A percentile compares a stretch with the other conserved stretches of the same genome.
phyloP scores from a whole-genome alignment of 495 filamentous ascomycete genomes.

The Pseudevernia furfuracea region DNA sequence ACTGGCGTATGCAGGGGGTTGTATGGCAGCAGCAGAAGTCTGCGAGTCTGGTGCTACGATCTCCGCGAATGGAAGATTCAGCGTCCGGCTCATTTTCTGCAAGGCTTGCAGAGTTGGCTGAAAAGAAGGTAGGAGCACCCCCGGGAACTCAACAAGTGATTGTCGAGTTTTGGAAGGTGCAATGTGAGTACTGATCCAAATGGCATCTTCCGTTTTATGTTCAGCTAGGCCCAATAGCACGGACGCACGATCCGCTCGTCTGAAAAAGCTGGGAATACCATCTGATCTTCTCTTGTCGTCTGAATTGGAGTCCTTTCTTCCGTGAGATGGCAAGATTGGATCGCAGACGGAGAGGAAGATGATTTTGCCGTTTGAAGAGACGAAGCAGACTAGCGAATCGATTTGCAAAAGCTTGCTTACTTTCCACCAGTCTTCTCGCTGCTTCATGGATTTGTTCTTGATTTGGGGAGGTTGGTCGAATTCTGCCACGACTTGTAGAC shows the following conservation, averaged over 20 bases:
- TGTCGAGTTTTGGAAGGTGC: slow-evolving; percentile 17
- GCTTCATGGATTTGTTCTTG: slow-evolving; percentile 23
- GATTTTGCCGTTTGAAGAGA: slow-evolving; percentile 37
- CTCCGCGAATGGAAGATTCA: slow-evolving; percentile 53
- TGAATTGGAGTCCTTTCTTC: too few species aligned
- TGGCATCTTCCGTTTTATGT: slow-evolving; percentile 26
- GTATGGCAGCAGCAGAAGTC: slow-evolving; percentile 27
- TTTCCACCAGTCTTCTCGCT: slow-evolving; percentile 54
- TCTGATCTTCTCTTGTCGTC: slow-evolving; percentile 11
- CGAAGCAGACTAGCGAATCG: slow-evolving; percentile 53
- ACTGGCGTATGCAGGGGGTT: slow-evolving; percentile 48
- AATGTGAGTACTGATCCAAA: slow-evolving; percentile 28
- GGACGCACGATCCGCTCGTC: slow-evolving; percentile 25
- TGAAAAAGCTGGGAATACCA: slow-evolving; percentile 28
- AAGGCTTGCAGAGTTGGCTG: slow-evolving; percentile 57
- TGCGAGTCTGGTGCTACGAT: slow-evolving; percentile 42
- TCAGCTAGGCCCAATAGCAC: slow-evolving; percentile 27
- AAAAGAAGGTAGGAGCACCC: slow-evolving; percentile 60
- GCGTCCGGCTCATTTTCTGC: slow-evolving; percentile 46
- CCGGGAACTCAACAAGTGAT: slow-evolving; percentile 62
- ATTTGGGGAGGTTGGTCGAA: slow-evolving; percentile 49
- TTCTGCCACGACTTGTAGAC: slow-evolving; percentile 46
- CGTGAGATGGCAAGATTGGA: slow-evolving; percentile 15
- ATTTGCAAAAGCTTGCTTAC: slow-evolving; percentile 46
- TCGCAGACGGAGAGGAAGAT: slow-evolving; percentile 50